Evolutionary conservation across 2,329 filamentous ascomycete genomes (phyloP).

Genomic region (Aureobasidium lini): DNA sequence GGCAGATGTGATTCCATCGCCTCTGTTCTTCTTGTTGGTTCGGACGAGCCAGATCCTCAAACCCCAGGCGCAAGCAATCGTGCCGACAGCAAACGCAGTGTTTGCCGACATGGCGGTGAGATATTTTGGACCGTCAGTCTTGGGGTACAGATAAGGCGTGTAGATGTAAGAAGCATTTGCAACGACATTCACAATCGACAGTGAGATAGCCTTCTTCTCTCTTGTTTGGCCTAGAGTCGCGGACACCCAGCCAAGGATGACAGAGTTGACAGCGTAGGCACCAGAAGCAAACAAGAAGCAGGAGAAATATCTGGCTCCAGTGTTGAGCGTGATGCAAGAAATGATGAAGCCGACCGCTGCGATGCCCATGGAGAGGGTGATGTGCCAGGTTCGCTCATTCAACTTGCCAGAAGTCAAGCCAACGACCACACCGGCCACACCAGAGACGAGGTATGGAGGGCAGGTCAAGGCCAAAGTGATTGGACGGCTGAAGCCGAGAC

Average conservation of each 20-base stretch:
- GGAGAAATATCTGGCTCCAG: background rate
- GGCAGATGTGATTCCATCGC: background rate
- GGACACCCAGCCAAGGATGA: background rate
- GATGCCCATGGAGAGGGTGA: slow-evolving; percentile 46
- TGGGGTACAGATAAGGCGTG: background rate
- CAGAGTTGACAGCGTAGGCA: background rate
- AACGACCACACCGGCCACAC: slow-evolving; percentile 33
- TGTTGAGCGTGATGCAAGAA: background rate
- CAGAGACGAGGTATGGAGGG: slow-evolving; percentile 45
- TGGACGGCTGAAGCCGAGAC: slow-evolving; percentile 50
- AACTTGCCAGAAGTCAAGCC: slow-evolving; percentile 49
- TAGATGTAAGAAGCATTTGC: background rate
- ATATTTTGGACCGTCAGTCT: background rate
- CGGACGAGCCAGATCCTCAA: background rate
- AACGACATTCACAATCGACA: background rate
- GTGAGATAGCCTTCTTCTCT: background rate
- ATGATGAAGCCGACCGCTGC: slow-evolving; percentile 50
- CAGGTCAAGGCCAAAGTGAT: slow-evolving; percentile 51
- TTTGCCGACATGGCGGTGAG: background rate
- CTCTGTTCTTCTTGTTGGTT: background rate
- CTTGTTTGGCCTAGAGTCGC: background rate
- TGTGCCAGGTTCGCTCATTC: slow-evolving; percentile 51
- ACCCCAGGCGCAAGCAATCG: background rate
- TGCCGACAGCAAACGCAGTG: background rate
- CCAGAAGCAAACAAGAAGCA: background rate